A percentile compares a stretch with the other conserved stretches of the same genome.
Evolutionary conservation across 2,329 filamentous ascomycete species (phyloP).

Genomic region (Alternaria incomplexa): DNA sequence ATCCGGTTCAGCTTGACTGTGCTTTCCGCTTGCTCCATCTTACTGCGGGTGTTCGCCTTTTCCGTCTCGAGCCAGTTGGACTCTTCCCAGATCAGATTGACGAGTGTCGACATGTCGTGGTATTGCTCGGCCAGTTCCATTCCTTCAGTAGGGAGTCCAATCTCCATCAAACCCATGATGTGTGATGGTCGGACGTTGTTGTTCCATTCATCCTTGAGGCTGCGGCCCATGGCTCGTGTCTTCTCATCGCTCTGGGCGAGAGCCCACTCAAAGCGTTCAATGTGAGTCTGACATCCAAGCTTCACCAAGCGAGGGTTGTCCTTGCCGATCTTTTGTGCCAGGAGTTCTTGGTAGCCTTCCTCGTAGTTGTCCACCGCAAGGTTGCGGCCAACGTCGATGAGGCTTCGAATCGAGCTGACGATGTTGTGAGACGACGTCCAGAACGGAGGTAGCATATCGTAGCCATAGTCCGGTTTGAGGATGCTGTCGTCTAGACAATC

Average conservation of each 20-base stretch:
- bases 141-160: conserved; percentile 63
- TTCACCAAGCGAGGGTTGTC: conserved; percentile 60
- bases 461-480: conserved; percentile 58
- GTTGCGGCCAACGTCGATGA: conserved; percentile 52
- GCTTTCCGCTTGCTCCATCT: conserved; percentile 44
- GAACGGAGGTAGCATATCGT: conserved; percentile 74
- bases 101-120: conserved; percentile 67
- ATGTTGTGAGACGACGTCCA: conserved; percentile 77
- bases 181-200: conserved; percentile 50
- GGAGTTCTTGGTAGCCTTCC: conserved; percentile 37
- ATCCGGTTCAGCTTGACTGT: conserved; percentile 52
- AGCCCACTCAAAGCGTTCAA: conserved; percentile 66
- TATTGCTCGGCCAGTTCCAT: conserved; percentile 68
- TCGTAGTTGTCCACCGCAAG: conserved; percentile 50
- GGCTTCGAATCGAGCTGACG: conserved; percentile 47
- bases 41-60: conserved; percentile 37
- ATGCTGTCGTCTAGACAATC: conserved; percentile 63
- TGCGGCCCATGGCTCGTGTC: conserved; percentile 55
- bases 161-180: conserved; percentile 50
- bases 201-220: conserved; percentile 53
- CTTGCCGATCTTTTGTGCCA: conserved; percentile 54
- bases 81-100: conserved; percentile 57
- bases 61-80: conserved; percentile 48
- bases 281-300: conserved; percentile 63
- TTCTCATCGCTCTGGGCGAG: conserved; percentile 59